Percentiles rank a stretch among this genome's conserved stretches.
Conservation (phyloP, 2,329 filamentous ascomycete species). For the Microsporum canis region DNA sequence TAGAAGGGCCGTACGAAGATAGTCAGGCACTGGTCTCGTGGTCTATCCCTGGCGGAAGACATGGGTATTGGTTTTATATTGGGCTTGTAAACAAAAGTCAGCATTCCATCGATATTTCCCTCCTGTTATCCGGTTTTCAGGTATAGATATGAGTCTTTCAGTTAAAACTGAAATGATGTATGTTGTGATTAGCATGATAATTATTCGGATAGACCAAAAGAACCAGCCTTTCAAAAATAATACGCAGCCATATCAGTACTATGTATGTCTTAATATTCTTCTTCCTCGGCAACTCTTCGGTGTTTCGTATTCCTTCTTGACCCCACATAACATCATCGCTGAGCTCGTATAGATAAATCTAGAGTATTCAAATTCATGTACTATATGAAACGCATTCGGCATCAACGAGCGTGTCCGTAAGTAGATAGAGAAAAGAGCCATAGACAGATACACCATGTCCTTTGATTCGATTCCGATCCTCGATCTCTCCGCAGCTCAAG, state of each 20-base stretch:
- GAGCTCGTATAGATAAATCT: background rate
- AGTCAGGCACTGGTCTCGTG: background rate
- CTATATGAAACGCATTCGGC: background rate
- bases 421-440: background rate
- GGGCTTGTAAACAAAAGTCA: background rate
- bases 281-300: background rate
- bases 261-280: background rate
- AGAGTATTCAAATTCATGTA: background rate
- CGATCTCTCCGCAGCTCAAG: slow-evolving; percentile 56
- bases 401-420: background rate
- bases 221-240: background rate
- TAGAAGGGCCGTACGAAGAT: background rate
- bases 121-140: background rate
- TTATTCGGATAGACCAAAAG: background rate
- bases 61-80: background rate
- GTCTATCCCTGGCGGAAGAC: slow-evolving; percentile 1
- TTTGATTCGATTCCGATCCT: slow-evolving; percentile 70
- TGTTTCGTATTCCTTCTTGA: background rate
- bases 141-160: background rate
- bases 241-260: background rate
- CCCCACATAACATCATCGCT: background rate
- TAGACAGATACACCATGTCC: slow-evolving; percentile 39
- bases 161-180: background rate
- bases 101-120: background rate
- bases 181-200: background rate